Evolutionary conservation across 306 rosid species (phyloP).

Genomic region (Prunus dulcis): DNA sequence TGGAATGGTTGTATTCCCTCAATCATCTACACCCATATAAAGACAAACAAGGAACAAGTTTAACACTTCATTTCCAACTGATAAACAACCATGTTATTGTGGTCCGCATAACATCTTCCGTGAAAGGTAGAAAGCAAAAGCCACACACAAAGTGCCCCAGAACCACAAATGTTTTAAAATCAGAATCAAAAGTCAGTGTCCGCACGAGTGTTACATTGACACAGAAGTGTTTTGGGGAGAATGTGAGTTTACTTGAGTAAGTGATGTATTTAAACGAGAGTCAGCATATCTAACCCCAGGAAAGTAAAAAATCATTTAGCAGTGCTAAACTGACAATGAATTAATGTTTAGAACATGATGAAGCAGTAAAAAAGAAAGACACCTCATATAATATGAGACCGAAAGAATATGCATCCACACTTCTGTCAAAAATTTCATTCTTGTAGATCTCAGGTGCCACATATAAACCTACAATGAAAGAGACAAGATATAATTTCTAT

Average conservation of each 20-base stretch:
- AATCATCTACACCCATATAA: conserved; percentile 55
- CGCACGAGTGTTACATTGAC: not conserved
- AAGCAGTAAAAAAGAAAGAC: conserved; percentile 12
- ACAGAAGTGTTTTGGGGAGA: not conserved
- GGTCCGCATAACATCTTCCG: not conserved
- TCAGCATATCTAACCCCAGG: conserved; percentile 16
- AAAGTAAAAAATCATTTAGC: not conserved
- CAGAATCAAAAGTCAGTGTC: not conserved
- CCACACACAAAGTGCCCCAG: not conserved
- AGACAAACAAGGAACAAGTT: not conserved
- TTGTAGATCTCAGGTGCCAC: conserved; percentile 88
- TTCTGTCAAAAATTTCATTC: conserved; percentile 73
- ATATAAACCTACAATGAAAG: conserved; percentile 57
- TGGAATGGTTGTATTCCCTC: conserved; percentile 80
- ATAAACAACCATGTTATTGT: not conserved
- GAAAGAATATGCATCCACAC: conserved; percentile 83
- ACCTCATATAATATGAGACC: conserved; percentile 95
- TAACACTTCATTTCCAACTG: conserved; percentile 1
- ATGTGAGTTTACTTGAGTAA: not conserved
- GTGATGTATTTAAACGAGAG: not conserved
- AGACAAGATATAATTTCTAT: conserved; percentile 15
- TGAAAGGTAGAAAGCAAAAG: not conserved
- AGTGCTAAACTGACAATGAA: conserved; percentile 9
- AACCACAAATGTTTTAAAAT: conserved; percentile 2
- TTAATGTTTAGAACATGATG: conserved; percentile 6